phyloP scores from a whole-genome alignment of 345 rosid genomes.

The Clarkia xantiana region DNA sequence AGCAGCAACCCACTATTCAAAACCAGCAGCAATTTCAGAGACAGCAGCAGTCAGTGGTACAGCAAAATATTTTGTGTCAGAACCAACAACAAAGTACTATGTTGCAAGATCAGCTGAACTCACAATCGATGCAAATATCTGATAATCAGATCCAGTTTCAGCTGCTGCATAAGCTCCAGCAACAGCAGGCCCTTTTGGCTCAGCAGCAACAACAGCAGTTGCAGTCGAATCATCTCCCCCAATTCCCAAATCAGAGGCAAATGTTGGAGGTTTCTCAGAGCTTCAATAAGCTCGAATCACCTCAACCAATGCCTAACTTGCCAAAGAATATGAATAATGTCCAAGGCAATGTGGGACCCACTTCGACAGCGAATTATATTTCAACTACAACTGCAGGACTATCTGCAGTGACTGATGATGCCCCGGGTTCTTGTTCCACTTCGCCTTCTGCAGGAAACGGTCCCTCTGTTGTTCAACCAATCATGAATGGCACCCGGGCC shows the following conservation, averaged over 20 bases:
- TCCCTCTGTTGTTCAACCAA: conserved; percentile 22
- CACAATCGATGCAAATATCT: conserved; percentile 29
- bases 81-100: conserved; percentile 25
- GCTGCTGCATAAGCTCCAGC: conserved; percentile 65
- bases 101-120: conserved; percentile 32
- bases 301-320: too few species aligned
- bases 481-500: conserved; percentile 13
- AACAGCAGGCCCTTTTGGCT: conserved; percentile 33
- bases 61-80: too few species aligned
- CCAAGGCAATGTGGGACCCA: conserved; percentile 1
- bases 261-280: conserved; percentile 33
- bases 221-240: conserved; percentile 27
- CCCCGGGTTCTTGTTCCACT: conserved; percentile 42
- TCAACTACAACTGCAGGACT: conserved; percentile 23
- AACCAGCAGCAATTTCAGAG: conserved; percentile 27
- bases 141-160: conserved; percentile 51
- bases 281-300: conserved; percentile 19
- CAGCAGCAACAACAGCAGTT: conserved; percentile 30
- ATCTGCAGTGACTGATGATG: conserved; percentile 40
- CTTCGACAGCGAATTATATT: conserved; percentile 18
- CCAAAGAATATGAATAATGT: conserved; percentile 13
- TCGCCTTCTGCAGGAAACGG: conserved; percentile 40
- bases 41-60: conserved; percentile 9
- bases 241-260: conserved; percentile 42
- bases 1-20: conserved; percentile 16